Conservation (phyloP, 805 yeast genomes). For the Cyberlindnera veronae region DNA sequence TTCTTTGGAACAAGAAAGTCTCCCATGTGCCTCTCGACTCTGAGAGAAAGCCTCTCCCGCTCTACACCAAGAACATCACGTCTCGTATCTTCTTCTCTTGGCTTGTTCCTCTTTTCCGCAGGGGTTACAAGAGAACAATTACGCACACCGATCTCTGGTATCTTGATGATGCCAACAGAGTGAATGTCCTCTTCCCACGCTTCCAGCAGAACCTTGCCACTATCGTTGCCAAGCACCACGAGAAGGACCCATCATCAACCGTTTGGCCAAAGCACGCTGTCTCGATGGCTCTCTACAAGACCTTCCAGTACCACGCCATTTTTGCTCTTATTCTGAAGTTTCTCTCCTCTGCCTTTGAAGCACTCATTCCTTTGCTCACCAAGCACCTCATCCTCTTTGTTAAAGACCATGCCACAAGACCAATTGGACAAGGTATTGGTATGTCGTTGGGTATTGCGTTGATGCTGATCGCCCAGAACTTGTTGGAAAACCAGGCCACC, state of each 20-base stretch:
- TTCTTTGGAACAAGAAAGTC: conserved; percentile 21
- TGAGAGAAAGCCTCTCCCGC: conserved; percentile 44
- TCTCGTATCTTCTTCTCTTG: conserved; percentile 53
- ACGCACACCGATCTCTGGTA: conserved; percentile 56
- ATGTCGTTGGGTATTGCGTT: conserved; percentile 64
- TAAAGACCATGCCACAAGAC: conserved; percentile 13
- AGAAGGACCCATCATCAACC: too few species aligned
- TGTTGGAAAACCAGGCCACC: conserved; percentile 59
- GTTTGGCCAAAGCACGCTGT: conserved; percentile 19
- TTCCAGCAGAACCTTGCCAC: conserved; percentile 33
- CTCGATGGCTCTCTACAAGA: conserved; percentile 31
- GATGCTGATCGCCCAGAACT: conserved; percentile 45
- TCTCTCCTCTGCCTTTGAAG: background rate
- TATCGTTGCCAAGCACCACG: conserved; percentile 29
- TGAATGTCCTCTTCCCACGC: conserved; percentile 34
- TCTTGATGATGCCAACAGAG: conserved; percentile 36
- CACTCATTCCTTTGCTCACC: conserved; percentile 45
- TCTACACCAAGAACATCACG: conserved; percentile 33
- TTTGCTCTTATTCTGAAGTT: background rate
- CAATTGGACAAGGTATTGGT: conserved; percentile 60
- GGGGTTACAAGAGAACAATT: conserved; percentile 68
- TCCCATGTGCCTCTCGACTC: conserved; percentile 48
- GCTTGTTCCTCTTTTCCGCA: conserved; percentile 55
- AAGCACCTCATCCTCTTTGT: conserved; percentile 39
- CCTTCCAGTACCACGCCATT: conserved; percentile 2